Evolutionary conservation across 2,329 filamentous ascomycete species (phyloP).

Genomic region (Diaporthe longicolla): DNA sequence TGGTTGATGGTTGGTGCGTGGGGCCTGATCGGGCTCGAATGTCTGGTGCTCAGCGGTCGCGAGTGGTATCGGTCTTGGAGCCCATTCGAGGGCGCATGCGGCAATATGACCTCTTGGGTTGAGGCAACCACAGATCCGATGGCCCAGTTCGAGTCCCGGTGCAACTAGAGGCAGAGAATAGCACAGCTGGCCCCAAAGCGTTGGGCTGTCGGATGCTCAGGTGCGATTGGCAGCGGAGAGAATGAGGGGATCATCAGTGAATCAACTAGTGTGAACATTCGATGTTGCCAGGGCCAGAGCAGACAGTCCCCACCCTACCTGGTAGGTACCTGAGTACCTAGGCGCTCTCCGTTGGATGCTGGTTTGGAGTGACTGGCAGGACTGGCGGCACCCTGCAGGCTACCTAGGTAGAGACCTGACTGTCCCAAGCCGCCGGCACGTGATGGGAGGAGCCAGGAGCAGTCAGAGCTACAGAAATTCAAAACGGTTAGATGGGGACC

Average conservation of each 20-base stretch:
- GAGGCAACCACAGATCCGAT: background rate
- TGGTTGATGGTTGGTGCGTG: slow-evolving; percentile 3
- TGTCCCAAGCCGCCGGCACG: background rate
- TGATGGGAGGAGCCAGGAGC: background rate
- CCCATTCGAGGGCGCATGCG: slow-evolving; percentile 26
- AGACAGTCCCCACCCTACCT: background rate
- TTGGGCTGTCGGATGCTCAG: background rate
- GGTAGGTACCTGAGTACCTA: too few species aligned
- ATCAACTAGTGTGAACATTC: background rate
- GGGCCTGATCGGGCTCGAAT: background rate
- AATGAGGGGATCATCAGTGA: background rate
- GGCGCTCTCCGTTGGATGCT: background rate
- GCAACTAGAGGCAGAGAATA: background rate
- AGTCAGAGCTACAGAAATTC: background rate
- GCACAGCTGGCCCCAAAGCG: background rate
- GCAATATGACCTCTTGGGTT: background rate
- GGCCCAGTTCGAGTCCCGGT: too few species aligned
- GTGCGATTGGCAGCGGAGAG: background rate
- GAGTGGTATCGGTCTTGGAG: background rate
- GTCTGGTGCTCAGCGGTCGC: slow-evolving; percentile 4
- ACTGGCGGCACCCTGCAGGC: background rate
- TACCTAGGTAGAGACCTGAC: background rate
- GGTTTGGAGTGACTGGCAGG: background rate
- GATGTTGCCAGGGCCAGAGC: background rate
- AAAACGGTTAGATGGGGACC: background rate